A percentile compares a stretch with the other conserved stretches of the same genome.
These are phyloP conservation scores for Talaromyces sp. DNA, from an alignment of 2,329 filamentous ascomycete species.

Conservation along the genomic window DNA sequence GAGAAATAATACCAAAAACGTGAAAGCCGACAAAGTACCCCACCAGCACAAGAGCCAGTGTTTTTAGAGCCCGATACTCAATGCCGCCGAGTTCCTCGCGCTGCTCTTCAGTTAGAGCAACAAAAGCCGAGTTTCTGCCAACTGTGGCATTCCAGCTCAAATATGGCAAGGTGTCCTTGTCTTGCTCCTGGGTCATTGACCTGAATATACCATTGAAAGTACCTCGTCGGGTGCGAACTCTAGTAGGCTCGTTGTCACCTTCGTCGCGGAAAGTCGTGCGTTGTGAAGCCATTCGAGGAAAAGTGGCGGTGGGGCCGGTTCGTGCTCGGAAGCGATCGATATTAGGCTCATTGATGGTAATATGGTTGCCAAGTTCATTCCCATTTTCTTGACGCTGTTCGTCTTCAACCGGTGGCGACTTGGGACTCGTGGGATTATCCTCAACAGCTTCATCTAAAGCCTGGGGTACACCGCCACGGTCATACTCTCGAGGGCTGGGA, in stretches of 20 bases:
- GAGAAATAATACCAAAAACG: constrained; percentile 66
- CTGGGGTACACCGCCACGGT: constrained; percentile 72
- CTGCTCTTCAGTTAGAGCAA: constrained; percentile 83
- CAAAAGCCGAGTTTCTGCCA: constrained; percentile 87
- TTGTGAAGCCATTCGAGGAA: constrained; percentile 39
- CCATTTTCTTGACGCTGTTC: constrained; percentile 24
- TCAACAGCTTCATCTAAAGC: constrained; percentile 47
- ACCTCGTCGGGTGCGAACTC: constrained; percentile 27
- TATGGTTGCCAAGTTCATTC: constrained; percentile 37
- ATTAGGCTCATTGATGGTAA: constrained; percentile 49
- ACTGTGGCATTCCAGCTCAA: constrained; percentile 91
- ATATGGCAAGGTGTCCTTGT: constrained; percentile 68
- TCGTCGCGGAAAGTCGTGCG: constrained; percentile 34
- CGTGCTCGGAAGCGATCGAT: constrained; percentile 34
- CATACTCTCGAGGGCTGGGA: constrained; percentile 85
- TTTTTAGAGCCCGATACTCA: constrained; percentile 89
- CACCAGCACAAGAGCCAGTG: constrained; percentile 72
- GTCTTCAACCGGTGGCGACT: constrained; percentile 26
- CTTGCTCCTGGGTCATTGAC: constrained; percentile 37
- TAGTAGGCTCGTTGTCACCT: constrained; percentile 26
- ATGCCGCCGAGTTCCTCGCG: constrained; percentile 94
- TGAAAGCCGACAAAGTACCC: constrained; percentile 83
- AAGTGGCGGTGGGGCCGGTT: constrained; percentile 31
- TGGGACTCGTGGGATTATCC: constrained; percentile 30
- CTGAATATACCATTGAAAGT: constrained; percentile 34